Evolutionary conservation across 75 land plant species (phyloP).

Genomic region (Sequoia sempervirens): DNA sequence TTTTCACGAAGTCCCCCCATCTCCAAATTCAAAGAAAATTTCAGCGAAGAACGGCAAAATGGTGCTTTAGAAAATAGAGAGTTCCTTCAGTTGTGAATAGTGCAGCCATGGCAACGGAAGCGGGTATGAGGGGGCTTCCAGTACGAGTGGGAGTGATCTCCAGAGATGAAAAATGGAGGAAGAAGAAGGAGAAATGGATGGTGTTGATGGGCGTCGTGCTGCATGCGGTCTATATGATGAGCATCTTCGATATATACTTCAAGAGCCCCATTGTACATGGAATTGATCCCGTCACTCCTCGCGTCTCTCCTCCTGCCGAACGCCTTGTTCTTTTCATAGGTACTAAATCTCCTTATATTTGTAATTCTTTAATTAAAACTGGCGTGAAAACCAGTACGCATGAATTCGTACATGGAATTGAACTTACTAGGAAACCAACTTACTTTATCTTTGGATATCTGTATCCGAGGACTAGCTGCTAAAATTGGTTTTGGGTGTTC

Average conservation of each 20-base stretch:
- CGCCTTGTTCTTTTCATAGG: constrained; percentile 93
- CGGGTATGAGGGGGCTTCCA: background rate
- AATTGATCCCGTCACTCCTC: constrained; percentile 77
- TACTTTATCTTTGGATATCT: background rate
- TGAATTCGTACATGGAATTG: background rate
- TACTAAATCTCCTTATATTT: constrained; percentile 11
- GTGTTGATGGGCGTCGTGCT: constrained; percentile 74
- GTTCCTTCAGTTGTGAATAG: background rate
- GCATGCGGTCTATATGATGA: constrained; percentile 94
- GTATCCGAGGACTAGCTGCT: background rate
- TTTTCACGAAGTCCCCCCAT: too few relatives aligned
- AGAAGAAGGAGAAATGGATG: constrained; percentile 59
- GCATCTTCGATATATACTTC: constrained; percentile 98
- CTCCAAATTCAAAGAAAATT: too few relatives aligned
- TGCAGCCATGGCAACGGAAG: background rate
- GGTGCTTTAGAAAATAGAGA: background rate
- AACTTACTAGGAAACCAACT: background rate
- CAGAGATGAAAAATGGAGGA: constrained; percentile 11
- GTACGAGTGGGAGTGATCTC: background rate
- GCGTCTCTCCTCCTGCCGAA: constrained; percentile 74
- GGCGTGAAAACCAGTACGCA: background rate
- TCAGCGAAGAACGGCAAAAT: background rate
- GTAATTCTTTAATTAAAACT: too few relatives aligned
- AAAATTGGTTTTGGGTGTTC: background rate
- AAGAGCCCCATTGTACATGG: constrained; percentile 96